Evolutionary conservation across 768 basidiomycete genomes (phyloP).

Genomic region (Kwoniella sp.): DNA sequence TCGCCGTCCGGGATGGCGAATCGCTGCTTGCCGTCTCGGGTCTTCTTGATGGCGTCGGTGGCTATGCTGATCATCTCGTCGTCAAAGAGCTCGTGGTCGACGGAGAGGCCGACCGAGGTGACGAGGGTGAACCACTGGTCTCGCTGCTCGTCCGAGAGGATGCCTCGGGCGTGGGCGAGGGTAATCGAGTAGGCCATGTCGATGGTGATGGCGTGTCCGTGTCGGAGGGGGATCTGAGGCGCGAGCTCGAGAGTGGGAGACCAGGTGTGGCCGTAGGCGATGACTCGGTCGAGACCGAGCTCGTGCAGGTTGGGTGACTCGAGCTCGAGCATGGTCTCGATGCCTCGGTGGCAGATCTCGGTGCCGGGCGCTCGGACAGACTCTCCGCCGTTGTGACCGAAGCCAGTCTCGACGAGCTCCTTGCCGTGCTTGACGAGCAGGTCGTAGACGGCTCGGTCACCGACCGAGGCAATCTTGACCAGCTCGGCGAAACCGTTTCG

Average conservation of each 20-base stretch:
- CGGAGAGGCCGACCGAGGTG: constrained; percentile 46
- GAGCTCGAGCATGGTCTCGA: constrained; percentile 52
- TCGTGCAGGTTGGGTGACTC: constrained; percentile 52
- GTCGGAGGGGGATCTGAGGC: constrained; percentile 48
- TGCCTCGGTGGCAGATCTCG: constrained; percentile 49
- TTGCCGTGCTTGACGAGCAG: constrained; percentile 50
- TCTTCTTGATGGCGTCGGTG: constrained; percentile 49
- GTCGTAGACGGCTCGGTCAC: constrained; percentile 47
- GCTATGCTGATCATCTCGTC: constrained; percentile 45
- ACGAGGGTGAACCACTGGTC: constrained; percentile 49
- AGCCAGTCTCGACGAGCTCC: constrained; percentile 50
- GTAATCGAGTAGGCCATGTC: constrained; percentile 52
- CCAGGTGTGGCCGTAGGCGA: constrained; percentile 51
- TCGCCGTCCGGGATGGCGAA: constrained; percentile 49
- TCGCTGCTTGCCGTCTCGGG: constrained; percentile 48
- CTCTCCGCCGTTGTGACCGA: constrained; percentile 45
- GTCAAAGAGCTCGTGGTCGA: constrained; percentile 49
- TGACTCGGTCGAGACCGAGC: constrained; percentile 51
- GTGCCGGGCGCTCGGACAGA: constrained; percentile 36
- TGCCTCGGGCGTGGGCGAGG: constrained; percentile 48
- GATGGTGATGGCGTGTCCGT: constrained; percentile 50
- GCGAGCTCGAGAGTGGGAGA: constrained; percentile 49
- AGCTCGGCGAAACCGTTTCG: constrained; percentile 52
- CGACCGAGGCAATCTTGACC: constrained; percentile 51
- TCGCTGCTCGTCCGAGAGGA: constrained; percentile 48